phyloP scores from a whole-genome alignment of 805 yeast genomes.

The Lachancea meyersii region DNA sequence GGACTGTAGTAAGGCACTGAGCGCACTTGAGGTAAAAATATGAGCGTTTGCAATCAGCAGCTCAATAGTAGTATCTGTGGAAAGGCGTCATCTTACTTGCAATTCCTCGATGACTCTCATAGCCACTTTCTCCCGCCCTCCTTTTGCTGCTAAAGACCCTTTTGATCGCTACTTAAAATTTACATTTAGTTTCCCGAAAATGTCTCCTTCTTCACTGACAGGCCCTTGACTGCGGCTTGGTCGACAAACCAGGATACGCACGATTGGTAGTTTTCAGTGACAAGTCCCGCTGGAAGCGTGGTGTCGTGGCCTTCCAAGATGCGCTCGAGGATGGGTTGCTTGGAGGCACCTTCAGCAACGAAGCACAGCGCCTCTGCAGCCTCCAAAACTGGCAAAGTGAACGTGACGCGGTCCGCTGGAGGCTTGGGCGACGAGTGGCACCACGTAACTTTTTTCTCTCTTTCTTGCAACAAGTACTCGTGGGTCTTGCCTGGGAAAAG shows the following conservation, averaged over 20 bases:
- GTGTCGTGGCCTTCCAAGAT: slow-evolving; percentile 51
- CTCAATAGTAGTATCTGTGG: too few species aligned
- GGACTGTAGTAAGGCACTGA: too few species aligned
- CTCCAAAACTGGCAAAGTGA: slow-evolving; percentile 72
- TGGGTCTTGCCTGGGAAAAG: slow-evolving; percentile 72
- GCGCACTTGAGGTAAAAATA: too few species aligned
- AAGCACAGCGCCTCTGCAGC: slow-evolving; percentile 51
- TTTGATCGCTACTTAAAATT: too few species aligned
- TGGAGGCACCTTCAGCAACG: slow-evolving; percentile 85
- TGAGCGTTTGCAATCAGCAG: too few species aligned
- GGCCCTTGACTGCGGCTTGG: slow-evolving; percentile 62
- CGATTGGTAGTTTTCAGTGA: slow-evolving; percentile 49
- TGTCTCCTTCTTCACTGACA: slow-evolving; percentile 2
- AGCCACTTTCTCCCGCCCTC: too few species aligned
- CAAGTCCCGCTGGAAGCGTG: slow-evolving; percentile 65
- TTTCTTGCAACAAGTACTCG: slow-evolving; percentile 40
- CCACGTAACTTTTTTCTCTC: slow-evolving; percentile 47
- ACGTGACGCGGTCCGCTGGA: slow-evolving; percentile 85
- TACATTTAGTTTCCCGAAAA: not conserved
- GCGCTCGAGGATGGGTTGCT: slow-evolving; percentile 63
- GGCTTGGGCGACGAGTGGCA: slow-evolving; percentile 87
- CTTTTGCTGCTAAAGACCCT: too few species aligned
- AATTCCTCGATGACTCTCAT: too few species aligned
- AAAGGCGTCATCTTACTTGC: too few species aligned
- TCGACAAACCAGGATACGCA: slow-evolving; percentile 81